Percentiles rank a stretch among this genome's conserved stretches.
Evolutionary conservation across 2,329 filamentous ascomycete genomes (phyloP).

Genomic region (Aspergillus sp.): DNA sequence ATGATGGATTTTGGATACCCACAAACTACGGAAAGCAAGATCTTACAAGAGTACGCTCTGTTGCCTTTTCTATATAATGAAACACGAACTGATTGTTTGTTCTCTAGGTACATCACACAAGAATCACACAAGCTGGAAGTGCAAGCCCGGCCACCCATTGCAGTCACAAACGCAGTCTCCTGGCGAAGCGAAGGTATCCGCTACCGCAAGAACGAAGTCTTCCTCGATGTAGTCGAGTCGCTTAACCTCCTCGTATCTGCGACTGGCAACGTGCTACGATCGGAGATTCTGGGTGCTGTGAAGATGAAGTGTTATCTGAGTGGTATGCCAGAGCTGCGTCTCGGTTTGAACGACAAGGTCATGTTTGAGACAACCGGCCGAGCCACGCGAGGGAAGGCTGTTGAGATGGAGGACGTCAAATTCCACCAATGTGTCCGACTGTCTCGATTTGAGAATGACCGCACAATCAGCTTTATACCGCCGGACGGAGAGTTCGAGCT

Average conservation of each 20-base stretch:
- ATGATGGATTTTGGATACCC: conserved; percentile 99
- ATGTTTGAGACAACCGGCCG: conserved; percentile 99
- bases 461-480: conserved; percentile 97
- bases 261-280: conserved; percentile 91
- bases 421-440: conserved; percentile 98
- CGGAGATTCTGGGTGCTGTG: conserved; percentile 92
- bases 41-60: conserved; percentile 73
- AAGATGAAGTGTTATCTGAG: conserved; percentile 99
- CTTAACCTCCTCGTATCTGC: conserved; percentile 93
- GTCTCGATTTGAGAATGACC: conserved; percentile 95
- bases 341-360: conserved; percentile 97
- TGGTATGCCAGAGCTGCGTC: conserved; percentile 92
- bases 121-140: conserved; percentile 98
- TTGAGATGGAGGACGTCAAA: conserved; percentile 99
- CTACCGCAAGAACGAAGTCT: conserved; percentile 99
- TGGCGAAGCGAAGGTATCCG: conserved; percentile 98
- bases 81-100: background rate
- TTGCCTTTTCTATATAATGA: background rate
- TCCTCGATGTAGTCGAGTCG: conserved; percentile 94
- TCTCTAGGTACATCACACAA: conserved; percentile 81
- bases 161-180: conserved; percentile 95
- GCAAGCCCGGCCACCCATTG: conserved; percentile 92
- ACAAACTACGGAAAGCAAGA: conserved; percentile 97
- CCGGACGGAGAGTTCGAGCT: conserved; percentile 98
- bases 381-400: conserved; percentile 90